Evolutionary conservation across 1,139 yeast genomes (phyloP).

Genomic region (Meyerozyma smithsonii): DNA sequence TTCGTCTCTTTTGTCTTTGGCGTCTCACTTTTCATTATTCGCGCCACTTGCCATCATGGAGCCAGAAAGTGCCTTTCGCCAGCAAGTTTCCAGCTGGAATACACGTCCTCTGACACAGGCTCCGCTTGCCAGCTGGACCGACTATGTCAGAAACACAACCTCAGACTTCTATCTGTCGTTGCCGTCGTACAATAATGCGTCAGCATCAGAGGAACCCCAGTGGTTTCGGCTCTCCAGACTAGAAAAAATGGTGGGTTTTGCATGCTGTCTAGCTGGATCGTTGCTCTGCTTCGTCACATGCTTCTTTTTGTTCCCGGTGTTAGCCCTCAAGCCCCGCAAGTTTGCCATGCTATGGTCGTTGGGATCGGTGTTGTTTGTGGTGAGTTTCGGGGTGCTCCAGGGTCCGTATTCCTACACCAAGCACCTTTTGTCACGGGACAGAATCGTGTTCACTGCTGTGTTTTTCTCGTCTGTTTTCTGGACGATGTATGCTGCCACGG

Average conservation of each 20-base stretch:
- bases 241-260: constrained; percentile 76
- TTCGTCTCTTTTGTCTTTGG: neutral
- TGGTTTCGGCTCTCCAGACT: constrained; percentile 67
- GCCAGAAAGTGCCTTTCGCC: constrained; percentile 39
- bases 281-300: constrained; percentile 77
- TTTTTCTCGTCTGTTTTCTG: constrained; percentile 71
- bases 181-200: constrained; percentile 28
- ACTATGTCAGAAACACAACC: constrained; percentile 40
- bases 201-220: constrained; percentile 36
- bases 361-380: constrained; percentile 80
- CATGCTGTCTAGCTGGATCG: constrained; percentile 72
- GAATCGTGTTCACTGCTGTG: constrained; percentile 75
- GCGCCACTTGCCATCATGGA: constrained; percentile 20
- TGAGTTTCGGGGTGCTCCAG: constrained; percentile 87
- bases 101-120: constrained; percentile 15
- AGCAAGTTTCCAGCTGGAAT: constrained; percentile 41
- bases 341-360: constrained; percentile 89
- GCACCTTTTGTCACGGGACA: constrained; percentile 70
- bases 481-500: constrained; percentile 55
- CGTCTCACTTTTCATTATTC: neutral
- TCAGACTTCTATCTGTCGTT: constrained; percentile 37
- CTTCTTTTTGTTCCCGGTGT: constrained; percentile 79
- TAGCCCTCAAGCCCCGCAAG: constrained; percentile 86
- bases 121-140: constrained; percentile 39
- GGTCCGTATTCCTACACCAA: constrained; percentile 78